A percentile compares a stretch with the other conserved stretches of the same genome.
Conservation (phyloP, 108 stramenopile species). For the Cyclotella kingstonii region DNA sequence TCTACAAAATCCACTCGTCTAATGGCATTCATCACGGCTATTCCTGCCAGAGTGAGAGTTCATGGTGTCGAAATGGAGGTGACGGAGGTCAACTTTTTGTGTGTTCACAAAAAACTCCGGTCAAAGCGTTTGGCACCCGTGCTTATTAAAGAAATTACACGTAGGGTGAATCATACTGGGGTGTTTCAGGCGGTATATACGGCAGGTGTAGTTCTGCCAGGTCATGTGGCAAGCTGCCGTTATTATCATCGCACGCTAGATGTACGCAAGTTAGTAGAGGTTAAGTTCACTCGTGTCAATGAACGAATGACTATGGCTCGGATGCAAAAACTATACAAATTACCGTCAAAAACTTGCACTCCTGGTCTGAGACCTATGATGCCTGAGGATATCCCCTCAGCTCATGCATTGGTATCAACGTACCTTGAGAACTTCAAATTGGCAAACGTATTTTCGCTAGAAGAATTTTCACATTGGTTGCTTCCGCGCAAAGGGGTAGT, state of each 20-base stretch:
- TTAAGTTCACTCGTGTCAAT: constrained; percentile 87
- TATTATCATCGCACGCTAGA: constrained; percentile 95
- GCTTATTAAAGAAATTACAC: constrained; percentile 98
- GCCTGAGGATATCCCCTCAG: constrained; percentile 77
- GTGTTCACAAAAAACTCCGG: constrained; percentile 98
- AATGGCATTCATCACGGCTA: constrained; percentile 93
- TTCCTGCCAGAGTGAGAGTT: constrained; percentile 84
- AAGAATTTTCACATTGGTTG: constrained; percentile 96
- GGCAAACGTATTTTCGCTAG: constrained; percentile 70
- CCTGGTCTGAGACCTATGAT: constrained; percentile 72
- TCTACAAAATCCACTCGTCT: constrained; percentile 74
- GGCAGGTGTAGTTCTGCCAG: constrained; percentile 95
- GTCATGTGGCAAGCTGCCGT: constrained; percentile 87
- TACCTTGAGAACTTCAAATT: constrained; percentile 89
- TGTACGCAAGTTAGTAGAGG: constrained; percentile 93
- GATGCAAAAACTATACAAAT: constrained; percentile 85
- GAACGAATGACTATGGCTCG: constrained; percentile 95
- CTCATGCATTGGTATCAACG: constrained; percentile 63
- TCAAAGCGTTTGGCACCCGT: constrained; percentile 97
- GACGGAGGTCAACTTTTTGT: constrained; percentile 99
- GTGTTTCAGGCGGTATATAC: constrained; percentile 98
- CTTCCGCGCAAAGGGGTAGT: constrained; percentile 91
- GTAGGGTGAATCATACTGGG: constrained; percentile 90
- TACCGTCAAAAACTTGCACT: constrained; percentile 52
- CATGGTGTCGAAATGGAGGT: constrained; percentile 50